Base-by-base conservation (phyloP, 345 rosid species). In the Alliaria petiolata region DNA sequence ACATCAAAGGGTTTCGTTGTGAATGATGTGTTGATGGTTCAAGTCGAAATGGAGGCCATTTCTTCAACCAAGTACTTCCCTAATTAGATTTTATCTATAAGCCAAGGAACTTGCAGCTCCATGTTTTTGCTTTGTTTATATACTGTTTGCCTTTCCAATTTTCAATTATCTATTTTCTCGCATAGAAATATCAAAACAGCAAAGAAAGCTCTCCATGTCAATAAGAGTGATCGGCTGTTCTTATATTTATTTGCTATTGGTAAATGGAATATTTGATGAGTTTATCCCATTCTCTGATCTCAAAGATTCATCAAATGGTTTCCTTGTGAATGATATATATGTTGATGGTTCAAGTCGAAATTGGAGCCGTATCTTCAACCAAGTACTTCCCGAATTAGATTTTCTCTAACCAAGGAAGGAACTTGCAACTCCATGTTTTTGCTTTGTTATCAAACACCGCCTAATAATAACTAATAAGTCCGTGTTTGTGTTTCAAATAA, bases 31-130 rank as follows among this genome's bases (percentile, higher is more conserved):
- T 45, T 70, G 49, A 38, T 15, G 9, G 66, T 59, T 35, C 50
- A 70, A 50, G 66, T 39, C 9, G 57, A 70, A 35, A 3, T 70
- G 0, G 59, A 70, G 14, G 57, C 46, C 1, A 3, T 70, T 15
- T 70, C 74, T 36, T 58, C 66, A 11, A 58, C 65, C 19, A 58
- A 69, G 65, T 69, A 69, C 45, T 35, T 44, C 36, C 65, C 57
- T 3, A 30, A 7, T 49, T 58, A 57, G 8, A 15, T 43, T 28
- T 30, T 8, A 10, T 56, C 15, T 56, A n/a, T n/a, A n/a, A 56
- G 2, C 5, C 16, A 42, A 42, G 7, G 25, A 22, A 22, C 2
- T 16, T 53, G 10, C 9, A 6, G 1, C 35, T 4, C 1, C 10
- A 28, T 12, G 15, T 43, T 16, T 45, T 44, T 13, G 8, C 54